Percentiles rank a stretch among this genome's conserved stretches.
Evolutionary conservation across 2,329 filamentous ascomycete species (phyloP).

Genomic region (Rosellinia necatrix): DNA sequence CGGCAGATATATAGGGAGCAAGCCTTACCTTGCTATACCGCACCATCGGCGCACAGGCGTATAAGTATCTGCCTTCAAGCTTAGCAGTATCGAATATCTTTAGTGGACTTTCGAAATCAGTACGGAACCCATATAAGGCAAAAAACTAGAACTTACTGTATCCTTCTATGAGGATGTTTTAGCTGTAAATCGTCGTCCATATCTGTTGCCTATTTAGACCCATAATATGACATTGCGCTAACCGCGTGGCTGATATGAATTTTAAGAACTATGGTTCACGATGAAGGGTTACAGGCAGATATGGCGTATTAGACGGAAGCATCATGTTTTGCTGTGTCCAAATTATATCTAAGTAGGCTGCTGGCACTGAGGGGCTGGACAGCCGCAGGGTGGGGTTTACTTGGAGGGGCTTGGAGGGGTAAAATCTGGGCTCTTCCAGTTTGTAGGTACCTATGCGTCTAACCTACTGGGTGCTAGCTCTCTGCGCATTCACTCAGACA

Average conservation of each 20-base stretch:
- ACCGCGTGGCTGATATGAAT: not conserved
- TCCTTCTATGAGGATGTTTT: constrained; percentile 29
- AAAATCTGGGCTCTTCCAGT: not conserved
- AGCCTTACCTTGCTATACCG: constrained; percentile 38
- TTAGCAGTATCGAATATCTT: constrained; percentile 50
- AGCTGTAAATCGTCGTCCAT: constrained; percentile 31
- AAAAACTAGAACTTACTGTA: constrained; percentile 32
- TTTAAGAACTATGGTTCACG: too few species aligned
- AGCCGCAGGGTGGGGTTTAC: not conserved
- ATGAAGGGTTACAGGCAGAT: too few species aligned
- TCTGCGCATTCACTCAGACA: too few species aligned
- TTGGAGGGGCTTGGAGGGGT: not conserved
- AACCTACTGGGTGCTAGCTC: too few species aligned
- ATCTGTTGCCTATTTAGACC: constrained; percentile 15
- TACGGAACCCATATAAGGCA: not conserved
- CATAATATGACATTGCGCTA: constrained; percentile 8
- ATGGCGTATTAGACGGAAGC: too few species aligned
- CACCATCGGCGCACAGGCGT: constrained; percentile 52
- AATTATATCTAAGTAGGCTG: too few species aligned
- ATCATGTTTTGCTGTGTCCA: too few species aligned
- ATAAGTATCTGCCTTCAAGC: constrained; percentile 46
- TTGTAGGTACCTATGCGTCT: too few species aligned
- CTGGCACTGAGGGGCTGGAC: too few species aligned
- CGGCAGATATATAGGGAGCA: not conserved
- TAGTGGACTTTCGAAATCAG: constrained; percentile 42